Evolutionary conservation across 2,329 filamentous ascomycete genomes (phyloP).

Genomic region (Sordariomycetes sp.): DNA sequence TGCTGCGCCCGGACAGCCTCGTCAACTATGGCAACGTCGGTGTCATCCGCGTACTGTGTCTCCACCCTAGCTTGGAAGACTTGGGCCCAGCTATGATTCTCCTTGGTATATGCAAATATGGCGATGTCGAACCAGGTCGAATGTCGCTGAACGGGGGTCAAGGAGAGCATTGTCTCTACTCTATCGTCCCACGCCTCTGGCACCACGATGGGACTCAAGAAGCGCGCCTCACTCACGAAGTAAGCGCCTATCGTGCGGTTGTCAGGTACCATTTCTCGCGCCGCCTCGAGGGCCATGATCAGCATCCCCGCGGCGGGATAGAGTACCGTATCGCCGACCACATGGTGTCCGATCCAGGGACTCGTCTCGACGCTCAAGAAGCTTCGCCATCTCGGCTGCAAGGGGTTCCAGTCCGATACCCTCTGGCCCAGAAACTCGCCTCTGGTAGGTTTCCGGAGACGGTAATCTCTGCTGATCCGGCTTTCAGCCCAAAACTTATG

Average conservation of each 20-base stretch:
- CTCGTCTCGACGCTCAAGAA: constrained; percentile 14
- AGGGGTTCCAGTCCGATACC: constrained; percentile 8
- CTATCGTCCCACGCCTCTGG: neutral
- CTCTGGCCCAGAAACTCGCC: constrained; percentile 16
- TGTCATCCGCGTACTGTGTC: neutral
- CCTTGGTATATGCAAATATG: neutral
- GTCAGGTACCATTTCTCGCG: neutral
- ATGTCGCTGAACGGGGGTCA: neutral
- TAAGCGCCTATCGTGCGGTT: neutral
- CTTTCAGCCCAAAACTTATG: constrained; percentile 11
- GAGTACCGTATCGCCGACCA: constrained; percentile 22
- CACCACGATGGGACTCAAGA: constrained; percentile 1
- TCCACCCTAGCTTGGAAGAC: neutral
- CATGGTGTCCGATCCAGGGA: constrained; percentile 23
- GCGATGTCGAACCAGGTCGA: neutral
- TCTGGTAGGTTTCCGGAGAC: constrained; percentile 8
- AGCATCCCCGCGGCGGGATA: constrained; percentile 11
- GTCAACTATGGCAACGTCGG: neutral
- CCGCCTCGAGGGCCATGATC: neutral
- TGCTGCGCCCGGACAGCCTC: neutral
- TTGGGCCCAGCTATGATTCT: constrained; percentile 1
- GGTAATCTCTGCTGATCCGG: constrained; percentile 13
- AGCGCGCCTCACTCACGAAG: neutral
- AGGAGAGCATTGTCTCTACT: neutral
- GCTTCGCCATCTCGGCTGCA: constrained; percentile 22